Evolutionary conservation across 2,329 filamentous ascomycete species (phyloP).

Genomic region (Colletotrichum falcatum): DNA sequence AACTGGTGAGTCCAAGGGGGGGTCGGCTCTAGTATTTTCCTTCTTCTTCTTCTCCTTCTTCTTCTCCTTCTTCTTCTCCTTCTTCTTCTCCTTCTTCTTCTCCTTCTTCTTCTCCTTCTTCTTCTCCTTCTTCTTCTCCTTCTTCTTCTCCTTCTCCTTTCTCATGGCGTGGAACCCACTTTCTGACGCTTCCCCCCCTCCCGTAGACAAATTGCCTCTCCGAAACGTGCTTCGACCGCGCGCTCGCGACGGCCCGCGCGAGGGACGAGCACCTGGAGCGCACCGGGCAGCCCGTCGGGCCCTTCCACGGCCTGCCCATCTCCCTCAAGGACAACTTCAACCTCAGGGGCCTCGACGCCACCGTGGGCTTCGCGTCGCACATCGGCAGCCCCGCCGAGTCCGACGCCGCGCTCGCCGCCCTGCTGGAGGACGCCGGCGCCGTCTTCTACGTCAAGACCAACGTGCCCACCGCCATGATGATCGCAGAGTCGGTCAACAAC

Average conservation of each 20-base stretch:
- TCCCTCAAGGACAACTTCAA: conserved; percentile 81
- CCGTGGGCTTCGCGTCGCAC: conserved; percentile 71
- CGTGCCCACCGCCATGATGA: conserved; percentile 75
- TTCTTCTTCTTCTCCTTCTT: too few species aligned
- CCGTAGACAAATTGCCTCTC: conserved; percentile 62
- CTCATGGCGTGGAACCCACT: neutral
- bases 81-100: too few species aligned
- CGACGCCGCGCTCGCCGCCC: conserved; percentile 55
- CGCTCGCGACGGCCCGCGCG: conserved; percentile 59
- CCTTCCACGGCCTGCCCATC: conserved; percentile 74
- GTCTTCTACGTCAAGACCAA: conserved; percentile 70
- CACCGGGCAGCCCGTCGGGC: conserved; percentile 64
- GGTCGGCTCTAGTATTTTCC: too few species aligned
- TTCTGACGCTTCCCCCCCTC: neutral
- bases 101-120: too few species aligned
- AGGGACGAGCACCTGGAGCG: conserved; percentile 63
- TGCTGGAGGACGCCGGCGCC: conserved; percentile 62
- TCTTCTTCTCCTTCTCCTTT: too few species aligned
- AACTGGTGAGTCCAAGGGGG: conserved; percentile 33
- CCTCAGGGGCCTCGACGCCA: conserved; percentile 68
- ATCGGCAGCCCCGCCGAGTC: conserved; percentile 66
- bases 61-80: too few species aligned
- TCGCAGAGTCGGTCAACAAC: conserved; percentile 75
- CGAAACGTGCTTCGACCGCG: conserved; percentile 67
- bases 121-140: too few species aligned